A percentile compares a stretch with the other conserved stretches of the same genome.
These are phyloP conservation scores for Cadophora sp. DNA, from an alignment of 2,329 filamentous ascomycete genomes.

Conservation along the genomic window DNA sequence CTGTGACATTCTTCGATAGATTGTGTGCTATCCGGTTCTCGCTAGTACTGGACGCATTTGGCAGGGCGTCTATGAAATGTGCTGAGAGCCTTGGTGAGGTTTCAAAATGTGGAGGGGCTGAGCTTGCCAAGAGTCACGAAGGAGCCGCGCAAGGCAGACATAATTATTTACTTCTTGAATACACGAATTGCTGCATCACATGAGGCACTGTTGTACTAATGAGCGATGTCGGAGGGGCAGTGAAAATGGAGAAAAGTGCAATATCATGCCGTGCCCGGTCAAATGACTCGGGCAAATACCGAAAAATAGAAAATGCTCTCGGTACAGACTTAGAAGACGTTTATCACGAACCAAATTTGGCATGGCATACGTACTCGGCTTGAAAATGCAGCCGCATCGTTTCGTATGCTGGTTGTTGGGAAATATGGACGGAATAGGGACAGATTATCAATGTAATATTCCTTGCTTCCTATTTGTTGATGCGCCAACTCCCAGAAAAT, in stretches of 20 bases:
- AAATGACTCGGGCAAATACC: too few species aligned
- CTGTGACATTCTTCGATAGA: neutral
- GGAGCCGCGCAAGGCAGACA: neutral
- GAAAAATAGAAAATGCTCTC: too few species aligned
- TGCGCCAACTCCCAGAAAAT: too few species aligned
- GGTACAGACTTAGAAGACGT: too few species aligned
- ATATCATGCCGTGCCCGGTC: too few species aligned
- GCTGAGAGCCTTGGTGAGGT: neutral
- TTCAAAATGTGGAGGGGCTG: neutral
- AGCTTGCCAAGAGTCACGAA: neutral
- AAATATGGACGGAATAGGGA: too few species aligned
- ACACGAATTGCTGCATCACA: neutral
- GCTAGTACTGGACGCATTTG: neutral
- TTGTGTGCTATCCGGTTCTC: neutral
- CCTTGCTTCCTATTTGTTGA: too few species aligned
- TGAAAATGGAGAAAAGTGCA: neutral
- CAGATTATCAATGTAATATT: too few species aligned
- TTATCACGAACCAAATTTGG: too few species aligned
- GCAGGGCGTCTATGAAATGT: neutral
- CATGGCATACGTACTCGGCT: too few species aligned
- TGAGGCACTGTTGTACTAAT: neutral
- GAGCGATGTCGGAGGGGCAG: neutral
- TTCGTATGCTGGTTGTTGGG: too few species aligned
- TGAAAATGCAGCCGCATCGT: too few species aligned
- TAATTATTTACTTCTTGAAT: neutral